phyloP scores from a whole-genome alignment of 148 eudicot species.

The Camellia japonica region DNA sequence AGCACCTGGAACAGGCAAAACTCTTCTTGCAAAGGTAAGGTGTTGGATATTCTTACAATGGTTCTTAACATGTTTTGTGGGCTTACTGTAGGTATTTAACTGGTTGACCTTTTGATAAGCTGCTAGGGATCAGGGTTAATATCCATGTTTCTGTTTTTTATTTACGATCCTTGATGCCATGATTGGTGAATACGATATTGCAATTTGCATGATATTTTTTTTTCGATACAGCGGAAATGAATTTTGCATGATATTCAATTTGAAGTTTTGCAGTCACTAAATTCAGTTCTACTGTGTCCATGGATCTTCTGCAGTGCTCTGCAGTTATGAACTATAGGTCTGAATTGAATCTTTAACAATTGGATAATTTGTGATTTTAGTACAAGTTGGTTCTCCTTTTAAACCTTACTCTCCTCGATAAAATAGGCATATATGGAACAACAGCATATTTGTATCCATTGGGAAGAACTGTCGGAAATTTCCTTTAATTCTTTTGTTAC shows the following conservation, averaged over 20 bases:
- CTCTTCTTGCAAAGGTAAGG: slow-evolving; percentile 89
- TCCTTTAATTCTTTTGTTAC: not conserved
- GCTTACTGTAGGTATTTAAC: not conserved
- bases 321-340: not conserved
- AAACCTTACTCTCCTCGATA: not conserved
- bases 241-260: not conserved
- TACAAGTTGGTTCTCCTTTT: not conserved
- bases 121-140: not conserved
- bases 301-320: not conserved
- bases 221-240: no score
- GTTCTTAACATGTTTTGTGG: not conserved
- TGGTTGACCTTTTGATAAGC: not conserved
- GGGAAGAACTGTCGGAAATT: not conserved
- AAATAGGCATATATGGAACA: not conserved
- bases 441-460: not conserved
- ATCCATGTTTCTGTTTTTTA: not conserved
- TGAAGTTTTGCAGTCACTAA: not conserved
- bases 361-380: not conserved
- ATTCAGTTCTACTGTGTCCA: not conserved
- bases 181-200: not conserved
- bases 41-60: slow-evolving; percentile 1
- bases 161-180: not conserved
- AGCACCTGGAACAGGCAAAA: slow-evolving; percentile 98
- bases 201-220: not conserved
- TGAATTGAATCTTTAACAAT: not conserved